Conservation (phyloP, 805 yeast species). For the Groenewaldozyma salmanticensis region DNA sequence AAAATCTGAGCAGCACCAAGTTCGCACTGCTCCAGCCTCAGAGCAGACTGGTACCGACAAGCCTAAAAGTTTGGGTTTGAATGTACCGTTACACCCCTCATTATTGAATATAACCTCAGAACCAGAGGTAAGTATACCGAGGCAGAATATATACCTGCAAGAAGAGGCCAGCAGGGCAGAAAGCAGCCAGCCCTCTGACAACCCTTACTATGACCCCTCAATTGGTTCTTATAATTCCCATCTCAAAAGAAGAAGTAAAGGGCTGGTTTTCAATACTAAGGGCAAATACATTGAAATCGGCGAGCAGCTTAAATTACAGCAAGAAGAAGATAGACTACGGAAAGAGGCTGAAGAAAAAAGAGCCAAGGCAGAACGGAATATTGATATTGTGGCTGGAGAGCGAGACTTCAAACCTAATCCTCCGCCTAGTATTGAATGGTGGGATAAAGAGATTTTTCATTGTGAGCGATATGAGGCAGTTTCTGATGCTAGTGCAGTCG, state of each 20-base stretch:
- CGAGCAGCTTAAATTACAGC: conserved; percentile 36
- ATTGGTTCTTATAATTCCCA: conserved; percentile 3
- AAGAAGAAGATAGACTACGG: conserved; percentile 27
- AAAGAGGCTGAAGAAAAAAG: conserved; percentile 26
- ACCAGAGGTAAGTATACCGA: too few species aligned
- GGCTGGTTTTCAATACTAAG: conserved; percentile 42
- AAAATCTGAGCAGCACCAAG: background rate
- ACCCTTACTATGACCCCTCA: conserved; percentile 31
- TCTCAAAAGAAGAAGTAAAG: conserved; percentile 23
- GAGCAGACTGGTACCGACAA: background rate
- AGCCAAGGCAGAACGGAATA: conserved; percentile 35
- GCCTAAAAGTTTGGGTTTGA: conserved; percentile 15
- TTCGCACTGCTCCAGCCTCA: background rate
- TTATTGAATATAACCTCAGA: conserved; percentile 5
- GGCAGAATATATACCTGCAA: conserved; percentile 3
- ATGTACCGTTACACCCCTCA: conserved; percentile 25
- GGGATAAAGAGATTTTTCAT: conserved; percentile 45
- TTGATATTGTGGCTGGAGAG: conserved; percentile 50
- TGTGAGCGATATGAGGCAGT: conserved; percentile 7
- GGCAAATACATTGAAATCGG: conserved; percentile 59
- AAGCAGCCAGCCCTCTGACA: conserved; percentile 16
- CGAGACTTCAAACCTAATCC: conserved; percentile 35
- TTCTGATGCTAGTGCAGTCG: conserved; percentile 25
- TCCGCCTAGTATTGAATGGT: conserved; percentile 78
- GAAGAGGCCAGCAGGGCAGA: conserved; percentile 7